Base-by-base conservation (phyloP, 768 basidiomycete genomes). In the Lactarius hengduanensis region DNA sequence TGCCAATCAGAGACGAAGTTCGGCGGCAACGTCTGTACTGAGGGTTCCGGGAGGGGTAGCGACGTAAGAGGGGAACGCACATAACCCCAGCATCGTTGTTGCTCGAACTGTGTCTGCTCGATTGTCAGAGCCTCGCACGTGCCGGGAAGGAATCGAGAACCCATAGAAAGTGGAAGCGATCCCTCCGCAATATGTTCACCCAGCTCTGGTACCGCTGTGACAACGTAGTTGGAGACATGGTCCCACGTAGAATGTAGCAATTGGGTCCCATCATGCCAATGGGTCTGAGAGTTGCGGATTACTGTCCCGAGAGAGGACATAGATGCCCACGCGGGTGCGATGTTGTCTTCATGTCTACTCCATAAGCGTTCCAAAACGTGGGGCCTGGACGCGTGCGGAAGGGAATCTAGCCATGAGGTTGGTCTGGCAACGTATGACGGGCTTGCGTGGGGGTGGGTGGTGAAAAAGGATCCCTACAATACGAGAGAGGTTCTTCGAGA, bases 401-500 rank as follows among this genome's bases (percentile, higher is more conserved):
- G n/a, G 36, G 2, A 13, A 20, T 45, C 22, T 36, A 13, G 57
- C 43, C 45, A 34, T 58, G 41, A 56, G n/a, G 54, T 59, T 41
- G 10, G 22, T 57, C 13, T 15, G 62, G 34, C 10, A 53, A 60
- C 57, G 66, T 45, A 45, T 41, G 10, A 45, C 22, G n/a, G 58
- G 57, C 62, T 59, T 67, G 15, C 15, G 54, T 30, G 28, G 58
- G 6, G 58, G 26, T 22, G 62, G 62, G 22, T 57, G 28, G 53
- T 63, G 62, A 26, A 59, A 59, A 16, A 59, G 54, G 8, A 40
- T 26, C 26, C 34, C 62, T 38, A 26, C 62, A 9, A 60, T 26
- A 36, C 66, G 66, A 40, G 66, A 67, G n/a, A 67, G 34, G 32
- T 63, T 59, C 58, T 59, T 67, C 10, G 53, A 45, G 18, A 47